Conservation (phyloP, 345 rosid species). For the Eucalyptus marginata region DNA sequence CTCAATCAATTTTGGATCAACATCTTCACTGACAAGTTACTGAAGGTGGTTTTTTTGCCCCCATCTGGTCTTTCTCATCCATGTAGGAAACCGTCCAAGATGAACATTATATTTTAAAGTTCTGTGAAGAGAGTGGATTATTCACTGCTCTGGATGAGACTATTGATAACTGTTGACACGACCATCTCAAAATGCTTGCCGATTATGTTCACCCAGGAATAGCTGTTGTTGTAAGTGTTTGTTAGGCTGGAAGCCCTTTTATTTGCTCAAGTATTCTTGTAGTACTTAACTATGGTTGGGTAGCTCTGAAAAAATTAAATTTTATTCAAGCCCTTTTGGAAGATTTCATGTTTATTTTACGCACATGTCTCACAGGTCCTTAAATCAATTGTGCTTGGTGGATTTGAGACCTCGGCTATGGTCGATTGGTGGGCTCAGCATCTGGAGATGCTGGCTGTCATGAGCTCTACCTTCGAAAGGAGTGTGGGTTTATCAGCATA, state of each 20-base stretch:
- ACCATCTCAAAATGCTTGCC: slow-evolving; percentile 41
- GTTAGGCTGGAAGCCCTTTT: neutral
- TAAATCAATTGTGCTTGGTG: slow-evolving; percentile 84
- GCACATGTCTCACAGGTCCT: slow-evolving; percentile 41
- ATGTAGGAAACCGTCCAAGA: slow-evolving; percentile 79
- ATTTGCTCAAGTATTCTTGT: neutral
- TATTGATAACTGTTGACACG: slow-evolving; percentile 32
- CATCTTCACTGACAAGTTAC: neutral
- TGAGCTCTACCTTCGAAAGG: slow-evolving; percentile 87
- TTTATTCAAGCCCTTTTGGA: neutral
- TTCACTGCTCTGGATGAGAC: slow-evolving; percentile 93
- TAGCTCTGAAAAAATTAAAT: neutral
- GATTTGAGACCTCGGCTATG: slow-evolving; percentile 69
- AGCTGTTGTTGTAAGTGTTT: slow-evolving; percentile 67
- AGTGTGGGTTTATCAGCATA: slow-evolving; percentile 62
- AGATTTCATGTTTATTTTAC: neutral
- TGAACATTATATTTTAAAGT: slow-evolving; percentile 60
- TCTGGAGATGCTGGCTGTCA: slow-evolving; percentile 77
- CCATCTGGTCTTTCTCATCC: neutral
- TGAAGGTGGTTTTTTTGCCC: neutral
- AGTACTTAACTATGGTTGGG: neutral
- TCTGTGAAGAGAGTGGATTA: slow-evolving; percentile 79
- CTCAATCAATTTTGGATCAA: neutral
- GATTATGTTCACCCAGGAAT: slow-evolving; percentile 69
- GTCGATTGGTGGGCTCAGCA: slow-evolving; percentile 76